Evolutionary conservation across 2,329 filamentous ascomycete genomes (phyloP), one percentile per base, ranked within the genome.

Genomic region (Trichoderma arundinaceum): DNA sequence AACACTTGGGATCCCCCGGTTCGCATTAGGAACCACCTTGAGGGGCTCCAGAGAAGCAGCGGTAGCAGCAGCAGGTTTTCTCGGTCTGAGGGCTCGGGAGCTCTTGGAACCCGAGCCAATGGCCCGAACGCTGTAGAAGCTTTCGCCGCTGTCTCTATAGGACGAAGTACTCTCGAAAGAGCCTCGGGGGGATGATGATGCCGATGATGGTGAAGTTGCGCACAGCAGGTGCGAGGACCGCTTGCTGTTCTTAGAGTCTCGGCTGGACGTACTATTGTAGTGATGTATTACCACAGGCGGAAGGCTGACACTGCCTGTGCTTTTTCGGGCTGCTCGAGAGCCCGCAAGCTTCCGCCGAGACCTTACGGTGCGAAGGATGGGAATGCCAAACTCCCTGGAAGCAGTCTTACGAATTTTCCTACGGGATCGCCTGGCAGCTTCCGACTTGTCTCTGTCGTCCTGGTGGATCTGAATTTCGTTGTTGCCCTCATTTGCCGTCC

Each of bases 321-420:
- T 64, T 54, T 65, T 69, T 52, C 68, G 69, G 52, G 69, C 68
- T 17, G 28, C 64, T 56, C 67, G 68, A 48, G 69, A 65, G 19
- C 68, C 69, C 39, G 71, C n/a, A 19, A 63, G 58, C 44, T 65
- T 75, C 38, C 74, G 73, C 38, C 73, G 68, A 68, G 74, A 73
- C 33, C 70, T 69, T 35, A 68, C 71, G 66, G 68, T 73, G 44
- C 77, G 75, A 33, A 80, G 68, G 38, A 76, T 74, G 12, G 74
- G 65, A 59, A 74, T 64, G 61, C 77, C 68, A 67, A 84, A 78
- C 67, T 82, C 76, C 10, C 79, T 76, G n/a, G 80, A 80, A 64
- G 81, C 76, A 7, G 79, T 82, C 75, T 84, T 83, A 64, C 85
- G 82, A 56, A 86, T 76, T 73, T 85, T 86, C 12, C 71, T 63